Evolutionary conservation across 2,329 filamentous ascomycete genomes (phyloP), one percentile per base, ranked within the genome.

Genomic region (Talaromyces funiculosus): DNA sequence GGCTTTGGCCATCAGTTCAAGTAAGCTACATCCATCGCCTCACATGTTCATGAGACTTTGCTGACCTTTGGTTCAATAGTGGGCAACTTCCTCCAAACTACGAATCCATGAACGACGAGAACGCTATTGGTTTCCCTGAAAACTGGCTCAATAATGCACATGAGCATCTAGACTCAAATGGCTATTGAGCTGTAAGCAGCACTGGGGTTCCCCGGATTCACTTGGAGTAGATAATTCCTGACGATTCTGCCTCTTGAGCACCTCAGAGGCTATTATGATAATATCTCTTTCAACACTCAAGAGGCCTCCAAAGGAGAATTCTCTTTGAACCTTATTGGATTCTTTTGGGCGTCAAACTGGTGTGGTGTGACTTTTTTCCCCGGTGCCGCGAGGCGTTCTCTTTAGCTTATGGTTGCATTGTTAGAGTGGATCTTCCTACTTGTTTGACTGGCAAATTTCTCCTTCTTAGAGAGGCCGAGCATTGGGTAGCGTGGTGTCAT

Each of bases 1-100:
- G 59, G 35, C 3, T 14, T 57, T 6, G 53, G 59, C 2, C 43
- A 53, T 1, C 37, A 61, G 29, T 61, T 61, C 26, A 29, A 53
- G 59, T 61, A 43, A 53, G 53, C 29, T 20, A 33, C 14, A 14
- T 51, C n/a, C 47, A 20, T 31, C n/a, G n/a, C 16, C 29, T 35
- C 47, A 33, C 5, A 16, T 33, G 3, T 35, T 22, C n/a, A 12
- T 31, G 29, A 20, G 26, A 8, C 12, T 20, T 51, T 51, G 29
- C 47, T 51, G n/a, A 51, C 47, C 9, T 35, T 2, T 20, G 9
- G 22, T 14, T 1, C 14, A 18, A 29, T 35, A 51, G 47, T 22
- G 47, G 29, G n/a, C 47, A 20, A 51, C 29, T 9, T 14, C n/a
- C 29, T 10, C 47, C 22, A 47, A 14, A 33, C 29, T 33, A 20